Evolutionary conservation across 1,139 yeast species (phyloP).

Genomic region (Debaryomycetaceae sp.): DNA sequence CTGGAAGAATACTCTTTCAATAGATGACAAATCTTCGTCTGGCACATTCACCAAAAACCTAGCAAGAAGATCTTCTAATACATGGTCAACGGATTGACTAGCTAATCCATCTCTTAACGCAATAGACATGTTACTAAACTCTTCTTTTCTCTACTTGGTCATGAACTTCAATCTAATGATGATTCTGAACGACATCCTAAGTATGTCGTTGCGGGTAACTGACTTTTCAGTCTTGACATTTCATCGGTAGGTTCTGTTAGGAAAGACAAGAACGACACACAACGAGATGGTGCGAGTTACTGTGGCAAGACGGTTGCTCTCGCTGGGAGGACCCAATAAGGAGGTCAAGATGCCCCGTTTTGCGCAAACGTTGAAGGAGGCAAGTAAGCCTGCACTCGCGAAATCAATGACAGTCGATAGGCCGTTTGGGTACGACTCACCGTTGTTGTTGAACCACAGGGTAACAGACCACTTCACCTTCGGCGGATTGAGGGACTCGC

Average conservation of each 20-base stretch:
- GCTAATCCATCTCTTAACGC: slow-evolving; percentile 54
- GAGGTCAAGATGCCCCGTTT: slow-evolving; percentile 19
- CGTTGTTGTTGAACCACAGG: slow-evolving; percentile 26
- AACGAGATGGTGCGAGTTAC: background rate
- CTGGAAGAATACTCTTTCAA: slow-evolving; percentile 87
- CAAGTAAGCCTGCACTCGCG: slow-evolving; percentile 27
- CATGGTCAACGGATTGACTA: slow-evolving; percentile 64
- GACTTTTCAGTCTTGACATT: background rate
- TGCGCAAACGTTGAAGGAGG: slow-evolving; percentile 24
- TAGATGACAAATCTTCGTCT: slow-evolving; percentile 78
- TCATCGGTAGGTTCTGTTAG: background rate
- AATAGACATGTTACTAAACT: slow-evolving; percentile 42
- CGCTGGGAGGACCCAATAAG: background rate
- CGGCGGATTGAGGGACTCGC: slow-evolving; percentile 19
- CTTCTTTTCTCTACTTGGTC: background rate
- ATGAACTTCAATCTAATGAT: background rate
- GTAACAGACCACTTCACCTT: slow-evolving; percentile 17
- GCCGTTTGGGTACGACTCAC: slow-evolving; percentile 41
- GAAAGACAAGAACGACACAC: background rate
- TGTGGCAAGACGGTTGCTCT: background rate
- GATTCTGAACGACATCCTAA: background rate
- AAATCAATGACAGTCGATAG: slow-evolving; percentile 26
- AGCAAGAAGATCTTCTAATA: slow-evolving; percentile 82
- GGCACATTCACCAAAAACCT: slow-evolving; percentile 92
- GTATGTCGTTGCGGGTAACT: background rate